Percentiles rank a stretch among this genome's conserved stretches.
phyloP scores from a whole-genome alignment of 768 basidiomycete genomes.

The Suillus weaverae region DNA sequence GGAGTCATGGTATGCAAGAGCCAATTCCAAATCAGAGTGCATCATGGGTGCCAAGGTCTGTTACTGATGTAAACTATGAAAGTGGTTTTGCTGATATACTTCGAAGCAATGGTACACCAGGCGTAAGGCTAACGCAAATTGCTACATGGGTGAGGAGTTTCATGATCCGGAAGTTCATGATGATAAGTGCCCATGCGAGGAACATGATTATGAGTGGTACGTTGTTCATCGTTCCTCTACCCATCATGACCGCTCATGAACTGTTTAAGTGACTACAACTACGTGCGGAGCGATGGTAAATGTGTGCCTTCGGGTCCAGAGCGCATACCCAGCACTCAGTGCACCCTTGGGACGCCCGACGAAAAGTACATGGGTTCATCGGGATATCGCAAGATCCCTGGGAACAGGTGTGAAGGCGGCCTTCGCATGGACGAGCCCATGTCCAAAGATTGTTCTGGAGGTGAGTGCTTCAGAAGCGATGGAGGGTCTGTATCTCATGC shows the following conservation, averaged over 20 bases:
- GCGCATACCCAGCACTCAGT: slow-evolving; percentile 76
- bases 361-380: slow-evolving; percentile 84
- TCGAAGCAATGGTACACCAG: slow-evolving; percentile 90
- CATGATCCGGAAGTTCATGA: slow-evolving; percentile 81
- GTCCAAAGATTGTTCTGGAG: slow-evolving; percentile 76
- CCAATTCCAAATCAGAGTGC: slow-evolving; percentile 64
- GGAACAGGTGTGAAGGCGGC: slow-evolving; percentile 75
- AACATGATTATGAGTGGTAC: slow-evolving; percentile 94
- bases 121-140: slow-evolving; percentile 78
- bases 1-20: slow-evolving; percentile 86
- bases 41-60: slow-evolving; percentile 92
- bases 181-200: slow-evolving; percentile 79
- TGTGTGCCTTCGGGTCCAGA: slow-evolving; percentile 90
- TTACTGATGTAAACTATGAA: background rate
- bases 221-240: slow-evolving; percentile 15
- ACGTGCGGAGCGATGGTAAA: slow-evolving; percentile 63
- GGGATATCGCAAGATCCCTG: slow-evolving; percentile 90
- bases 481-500: background rate
- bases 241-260: background rate
- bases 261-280: slow-evolving; percentile 83
- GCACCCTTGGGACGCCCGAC: slow-evolving; percentile 46
- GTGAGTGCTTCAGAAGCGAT: slow-evolving; percentile 34
- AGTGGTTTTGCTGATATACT: background rate
- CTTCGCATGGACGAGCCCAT: slow-evolving; percentile 66
- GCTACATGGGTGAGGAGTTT: slow-evolving; percentile 91